A percentile compares a stretch with the other conserved stretches of the same genome.
Evolutionary conservation across 2,329 filamentous ascomycete genomes (phyloP).

Genomic region (Mycogone perniciosa): DNA sequence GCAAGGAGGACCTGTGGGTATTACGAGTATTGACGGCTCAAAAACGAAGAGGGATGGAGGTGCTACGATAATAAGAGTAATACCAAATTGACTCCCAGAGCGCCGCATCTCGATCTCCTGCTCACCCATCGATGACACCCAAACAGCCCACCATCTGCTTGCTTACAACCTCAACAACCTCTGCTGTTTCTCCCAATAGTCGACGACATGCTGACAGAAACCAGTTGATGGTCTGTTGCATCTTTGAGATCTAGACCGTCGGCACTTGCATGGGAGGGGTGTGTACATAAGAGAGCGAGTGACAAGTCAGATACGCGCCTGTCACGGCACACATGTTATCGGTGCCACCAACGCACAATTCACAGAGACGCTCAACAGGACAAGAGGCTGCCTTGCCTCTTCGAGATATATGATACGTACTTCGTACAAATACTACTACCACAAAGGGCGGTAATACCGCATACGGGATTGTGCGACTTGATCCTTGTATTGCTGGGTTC

Average conservation of each 20-base stretch:
- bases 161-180: neutral
- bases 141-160: neutral
- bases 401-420: too few species aligned
- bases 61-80: too few species aligned
- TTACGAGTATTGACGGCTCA: neutral
- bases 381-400: too few species aligned
- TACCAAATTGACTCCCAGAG: neutral
- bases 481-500: neutral
- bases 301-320: neutral
- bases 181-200: neutral
- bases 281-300: neutral
- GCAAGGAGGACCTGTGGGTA: too few species aligned
- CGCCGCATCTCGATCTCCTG: neutral
- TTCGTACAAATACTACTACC: too few species aligned
- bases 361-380: too few species aligned
- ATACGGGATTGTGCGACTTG: neutral
- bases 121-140: neutral
- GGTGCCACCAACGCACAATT: too few species aligned
- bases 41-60: neutral
- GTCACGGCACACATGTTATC: neutral
- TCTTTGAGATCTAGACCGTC: constrained; percentile 10
- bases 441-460: neutral
- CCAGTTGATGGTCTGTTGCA: neutral
- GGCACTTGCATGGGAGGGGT: constrained; percentile 5
- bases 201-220: neutral